A percentile compares a stretch with the other conserved stretches of the same genome.
These are phyloP conservation scores for Helminthosporium solani DNA, from an alignment of 2,329 filamentous ascomycete species.

Conservation along the genomic window DNA sequence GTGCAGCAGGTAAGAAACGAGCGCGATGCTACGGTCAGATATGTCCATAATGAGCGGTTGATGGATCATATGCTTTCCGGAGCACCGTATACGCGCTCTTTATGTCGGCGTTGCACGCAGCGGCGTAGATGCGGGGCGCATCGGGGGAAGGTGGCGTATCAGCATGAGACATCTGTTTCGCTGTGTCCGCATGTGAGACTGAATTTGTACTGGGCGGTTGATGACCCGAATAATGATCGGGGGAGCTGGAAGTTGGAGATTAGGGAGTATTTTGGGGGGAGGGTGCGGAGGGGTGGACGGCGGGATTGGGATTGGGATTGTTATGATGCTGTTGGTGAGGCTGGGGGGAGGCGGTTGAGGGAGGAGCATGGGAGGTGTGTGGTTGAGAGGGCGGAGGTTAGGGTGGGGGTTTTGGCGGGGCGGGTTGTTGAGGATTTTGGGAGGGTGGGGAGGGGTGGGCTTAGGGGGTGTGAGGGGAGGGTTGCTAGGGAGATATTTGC, in stretches of 20 bases:
- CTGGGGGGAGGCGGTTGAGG: not conserved
- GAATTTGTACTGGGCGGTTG: conserved; percentile 10
- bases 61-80: conserved; percentile 8
- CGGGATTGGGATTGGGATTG: not conserved
- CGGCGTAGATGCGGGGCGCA: conserved; percentile 7
- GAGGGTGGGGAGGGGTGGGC: not conserved
- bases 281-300: not conserved
- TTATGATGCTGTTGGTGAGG: not conserved
- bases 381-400: not conserved
- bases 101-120: conserved; percentile 3
- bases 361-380: not conserved
- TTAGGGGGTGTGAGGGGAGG: not conserved
- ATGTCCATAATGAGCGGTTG: conserved; percentile 8
- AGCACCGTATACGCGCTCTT: conserved; percentile 2
- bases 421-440: conserved; percentile 1
- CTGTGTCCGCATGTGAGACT: conserved; percentile 15
- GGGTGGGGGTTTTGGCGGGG: not conserved
- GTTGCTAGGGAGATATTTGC: conserved; percentile 2
- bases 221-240: conserved; percentile 14
- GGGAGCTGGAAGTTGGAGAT: conserved; percentile 12
- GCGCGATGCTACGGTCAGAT: not conserved
- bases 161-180: conserved; percentile 7
- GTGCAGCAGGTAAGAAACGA: not conserved
- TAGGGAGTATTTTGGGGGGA: conserved; percentile 2
- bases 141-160: not conserved